A percentile compares a stretch with the other conserved stretches of the same genome.
phyloP scores from a whole-genome alignment of 441 rosid genomes.

The Lepidium campestre region DNA sequence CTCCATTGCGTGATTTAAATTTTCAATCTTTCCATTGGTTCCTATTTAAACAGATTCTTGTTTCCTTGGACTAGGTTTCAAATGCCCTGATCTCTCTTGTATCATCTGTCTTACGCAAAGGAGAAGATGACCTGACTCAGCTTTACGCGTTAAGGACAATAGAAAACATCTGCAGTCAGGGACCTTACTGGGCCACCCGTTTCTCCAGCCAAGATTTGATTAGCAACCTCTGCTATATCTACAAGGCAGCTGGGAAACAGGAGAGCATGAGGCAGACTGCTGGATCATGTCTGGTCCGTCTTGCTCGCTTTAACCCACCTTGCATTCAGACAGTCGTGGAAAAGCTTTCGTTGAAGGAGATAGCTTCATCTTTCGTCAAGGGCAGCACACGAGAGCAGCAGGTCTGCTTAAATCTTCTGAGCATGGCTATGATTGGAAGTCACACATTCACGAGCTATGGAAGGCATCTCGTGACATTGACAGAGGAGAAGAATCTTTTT shows the following conservation, averaged over 20 bases:
- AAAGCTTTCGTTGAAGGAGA: conserved; percentile 75
- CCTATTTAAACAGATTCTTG: conserved; percentile 1
- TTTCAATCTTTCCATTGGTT: conserved; percentile 9
- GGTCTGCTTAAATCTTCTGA: conserved; percentile 80
- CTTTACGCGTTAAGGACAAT: conserved; percentile 91
- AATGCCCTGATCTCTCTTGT: conserved; percentile 90
- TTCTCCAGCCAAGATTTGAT: conserved; percentile 89
- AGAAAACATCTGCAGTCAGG: conserved; percentile 95
- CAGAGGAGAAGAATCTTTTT: conserved; percentile 79
- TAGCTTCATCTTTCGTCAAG: conserved; percentile 69
- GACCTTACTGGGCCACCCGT: conserved; percentile 76
- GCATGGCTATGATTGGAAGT: conserved; percentile 77
- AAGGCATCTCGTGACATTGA: conserved; percentile 63
- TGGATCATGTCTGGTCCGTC: conserved; percentile 96
- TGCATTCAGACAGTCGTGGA: conserved; percentile 70
- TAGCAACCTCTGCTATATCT: conserved; percentile 79
- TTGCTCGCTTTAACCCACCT: conserved; percentile 78
- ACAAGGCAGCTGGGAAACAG: conserved; percentile 81
- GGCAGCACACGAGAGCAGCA: conserved; percentile 94
- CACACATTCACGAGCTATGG: conserved; percentile 68
- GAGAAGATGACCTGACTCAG: conserved; percentile 94
- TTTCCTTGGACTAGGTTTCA: conserved; percentile 58
- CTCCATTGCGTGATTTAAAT: neutral
- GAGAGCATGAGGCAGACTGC: conserved; percentile 94
- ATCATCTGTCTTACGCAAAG: conserved; percentile 84